Conservation (phyloP, 2,329 filamentous ascomycete species). For the Hypoxylon sp. region DNA sequence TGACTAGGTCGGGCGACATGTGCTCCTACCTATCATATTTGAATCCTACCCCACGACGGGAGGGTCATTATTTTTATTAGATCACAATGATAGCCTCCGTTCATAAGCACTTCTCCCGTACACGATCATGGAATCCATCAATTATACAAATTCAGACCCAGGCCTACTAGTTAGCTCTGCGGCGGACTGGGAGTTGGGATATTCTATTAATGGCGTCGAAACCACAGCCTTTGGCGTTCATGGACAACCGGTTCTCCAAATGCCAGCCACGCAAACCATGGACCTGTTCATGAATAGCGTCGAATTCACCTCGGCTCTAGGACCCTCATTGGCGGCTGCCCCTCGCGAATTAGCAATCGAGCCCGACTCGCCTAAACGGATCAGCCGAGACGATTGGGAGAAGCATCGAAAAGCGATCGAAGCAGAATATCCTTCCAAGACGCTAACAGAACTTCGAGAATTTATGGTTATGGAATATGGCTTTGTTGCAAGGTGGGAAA, state of each 20-base stretch:
- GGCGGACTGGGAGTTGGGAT: neutral
- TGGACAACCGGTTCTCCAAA: neutral
- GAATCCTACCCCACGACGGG: neutral
- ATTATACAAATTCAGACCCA: neutral
- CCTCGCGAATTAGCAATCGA: neutral
- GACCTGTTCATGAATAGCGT: no score
- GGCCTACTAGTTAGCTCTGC: neutral
- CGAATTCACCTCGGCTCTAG: no score
- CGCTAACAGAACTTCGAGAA: neutral
- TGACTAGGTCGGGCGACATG: neutral
- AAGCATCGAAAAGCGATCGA: conserved; percentile 1
- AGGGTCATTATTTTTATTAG: neutral
- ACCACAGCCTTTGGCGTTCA: neutral
- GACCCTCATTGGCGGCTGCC: neutral
- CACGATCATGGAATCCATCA: neutral
- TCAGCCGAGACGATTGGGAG: conserved; percentile 6
- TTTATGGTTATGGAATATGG: neutral
- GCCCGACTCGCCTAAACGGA: neutral
- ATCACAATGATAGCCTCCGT: neutral
- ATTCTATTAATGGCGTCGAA: neutral
- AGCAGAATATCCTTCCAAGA: conserved; percentile 1
- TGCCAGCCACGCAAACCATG: neutral
- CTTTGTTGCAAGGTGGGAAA: conserved; percentile 6
- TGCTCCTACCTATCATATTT: neutral
- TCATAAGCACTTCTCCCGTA: neutral